Conservation (phyloP, 495 filamentous ascomycete genomes). For the Niebla homalea region DNA sequence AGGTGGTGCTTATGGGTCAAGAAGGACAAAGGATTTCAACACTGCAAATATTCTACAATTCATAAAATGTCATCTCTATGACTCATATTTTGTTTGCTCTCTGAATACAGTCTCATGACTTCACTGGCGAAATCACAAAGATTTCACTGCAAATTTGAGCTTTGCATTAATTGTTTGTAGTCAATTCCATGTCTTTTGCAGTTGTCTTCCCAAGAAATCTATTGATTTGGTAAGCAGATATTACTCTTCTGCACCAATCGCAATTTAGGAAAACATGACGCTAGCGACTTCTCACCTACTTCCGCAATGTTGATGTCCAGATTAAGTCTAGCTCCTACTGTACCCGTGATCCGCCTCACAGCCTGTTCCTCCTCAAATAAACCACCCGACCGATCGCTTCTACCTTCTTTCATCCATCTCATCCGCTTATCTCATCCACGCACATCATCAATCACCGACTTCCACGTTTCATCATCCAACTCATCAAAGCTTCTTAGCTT, state of each 20-base stretch:
- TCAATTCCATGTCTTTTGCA: background rate
- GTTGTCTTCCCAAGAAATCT: too few species aligned
- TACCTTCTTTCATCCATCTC: conserved; percentile 21
- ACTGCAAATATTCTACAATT: background rate
- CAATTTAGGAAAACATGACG: background rate
- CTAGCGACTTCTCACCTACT: conserved; percentile 15
- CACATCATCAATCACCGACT: conserved; percentile 23
- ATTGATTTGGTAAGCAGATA: background rate
- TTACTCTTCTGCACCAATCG: too few species aligned
- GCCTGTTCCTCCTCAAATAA: conserved; percentile 31
- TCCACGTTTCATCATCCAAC: conserved; percentile 10
- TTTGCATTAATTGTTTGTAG: conserved; percentile 1
- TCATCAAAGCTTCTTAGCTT: conserved; percentile 9
- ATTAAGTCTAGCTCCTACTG: conserved; percentile 9
- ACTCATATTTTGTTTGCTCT: background rate
- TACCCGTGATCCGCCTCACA: conserved; percentile 6
- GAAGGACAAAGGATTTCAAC: background rate
- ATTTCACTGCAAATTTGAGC: background rate
- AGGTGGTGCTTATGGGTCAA: too few species aligned
- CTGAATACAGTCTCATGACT: background rate
- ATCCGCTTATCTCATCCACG: conserved; percentile 20
- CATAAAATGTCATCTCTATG: conserved; percentile 4
- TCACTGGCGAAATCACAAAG: background rate
- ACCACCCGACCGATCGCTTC: conserved; percentile 33
- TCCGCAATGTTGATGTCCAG: background rate